Percentiles rank a stretch among this genome's conserved stretches.
Evolutionary conservation across 2,329 filamentous ascomycete species (phyloP).

Genomic region (Keithomyces neogunnii): DNA sequence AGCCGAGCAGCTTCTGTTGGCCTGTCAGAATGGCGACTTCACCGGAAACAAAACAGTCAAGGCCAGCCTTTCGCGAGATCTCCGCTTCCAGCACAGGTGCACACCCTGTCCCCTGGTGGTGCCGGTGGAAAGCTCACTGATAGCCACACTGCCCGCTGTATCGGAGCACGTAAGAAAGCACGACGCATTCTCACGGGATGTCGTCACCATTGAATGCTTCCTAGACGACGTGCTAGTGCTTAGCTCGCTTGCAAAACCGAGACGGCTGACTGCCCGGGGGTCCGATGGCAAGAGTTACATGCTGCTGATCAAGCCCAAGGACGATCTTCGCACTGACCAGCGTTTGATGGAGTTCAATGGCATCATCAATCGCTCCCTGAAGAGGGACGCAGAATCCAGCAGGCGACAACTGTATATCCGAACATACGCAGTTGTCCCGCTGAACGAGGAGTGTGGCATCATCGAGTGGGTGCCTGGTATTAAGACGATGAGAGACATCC

Average conservation of each 20-base stretch:
- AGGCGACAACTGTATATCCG: conserved; percentile 89
- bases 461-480: conserved; percentile 99
- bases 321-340: conserved; percentile 94
- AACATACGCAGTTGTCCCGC: conserved; percentile 90
- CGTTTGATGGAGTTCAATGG: conserved; percentile 98
- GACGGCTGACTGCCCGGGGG: conserved; percentile 79
- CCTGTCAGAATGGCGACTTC: conserved; percentile 71
- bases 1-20: conserved; percentile 69
- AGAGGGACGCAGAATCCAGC: conserved; percentile 83
- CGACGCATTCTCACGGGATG: conserved; percentile 78
- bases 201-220: conserved; percentile 74
- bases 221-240: conserved; percentile 83
- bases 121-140: conserved; percentile 77
- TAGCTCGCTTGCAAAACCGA: conserved; percentile 83
- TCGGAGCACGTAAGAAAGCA: conserved; percentile 69
- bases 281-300: conserved; percentile 85
- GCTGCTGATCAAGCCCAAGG: conserved; percentile 93
- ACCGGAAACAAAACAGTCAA: conserved; percentile 56
- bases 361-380: conserved; percentile 93
- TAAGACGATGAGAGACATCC: conserved; percentile 85
- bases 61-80: conserved; percentile 68
- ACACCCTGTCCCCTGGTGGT: conserved; percentile 82
- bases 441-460: conserved; percentile 95
- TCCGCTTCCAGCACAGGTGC: conserved; percentile 77
- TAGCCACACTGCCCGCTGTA: conserved; percentile 67